These are phyloP conservation scores for Balamuthia mandrillaris DNA, from an alignment of 208 protist species.

Conservation along the genomic window DNA sequence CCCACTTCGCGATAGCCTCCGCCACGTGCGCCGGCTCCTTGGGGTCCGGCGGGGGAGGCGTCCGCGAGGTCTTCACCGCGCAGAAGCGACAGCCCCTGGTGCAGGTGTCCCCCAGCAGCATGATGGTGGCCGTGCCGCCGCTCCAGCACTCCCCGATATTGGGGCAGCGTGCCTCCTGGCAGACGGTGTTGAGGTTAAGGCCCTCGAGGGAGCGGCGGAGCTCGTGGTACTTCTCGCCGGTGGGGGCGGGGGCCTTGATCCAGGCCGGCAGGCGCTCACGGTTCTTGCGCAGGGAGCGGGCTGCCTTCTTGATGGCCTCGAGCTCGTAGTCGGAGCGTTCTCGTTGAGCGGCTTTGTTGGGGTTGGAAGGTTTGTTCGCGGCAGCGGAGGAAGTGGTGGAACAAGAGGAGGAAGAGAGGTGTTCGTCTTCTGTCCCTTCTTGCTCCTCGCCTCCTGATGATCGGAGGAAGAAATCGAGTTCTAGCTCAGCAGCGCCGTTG, in stretches of 20 bases:
- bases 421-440: too few species aligned
- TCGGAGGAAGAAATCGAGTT: too few species aligned
- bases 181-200: slow-evolving; percentile 61
- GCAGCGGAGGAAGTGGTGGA: too few species aligned
- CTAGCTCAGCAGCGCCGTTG: too few species aligned
- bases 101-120: slow-evolving; percentile 96
- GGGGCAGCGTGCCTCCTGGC: slow-evolving; percentile 91
- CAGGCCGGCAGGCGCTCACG: too few species aligned
- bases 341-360: too few species aligned
- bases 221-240: slow-evolving; percentile 27
- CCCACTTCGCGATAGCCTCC: slow-evolving; percentile 89
- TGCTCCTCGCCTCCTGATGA: too few species aligned
- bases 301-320: too few species aligned
- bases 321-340: too few species aligned
- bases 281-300: too few species aligned
- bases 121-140: slow-evolving; percentile 93
- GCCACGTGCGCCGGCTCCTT: slow-evolving; percentile 89
- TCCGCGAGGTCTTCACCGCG: slow-evolving; percentile 87
- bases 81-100: slow-evolving; percentile 97
- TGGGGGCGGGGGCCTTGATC: not conserved
- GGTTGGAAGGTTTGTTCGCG: too few species aligned
- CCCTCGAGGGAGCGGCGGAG: slow-evolving; percentile 31
- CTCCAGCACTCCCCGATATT: slow-evolving; percentile 98
- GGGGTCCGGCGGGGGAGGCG: slow-evolving; percentile 89
- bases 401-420: too few species aligned